Base-by-base conservation (phyloP, 1,139 yeast species). In the Arxiozyma heterogenica region DNA sequence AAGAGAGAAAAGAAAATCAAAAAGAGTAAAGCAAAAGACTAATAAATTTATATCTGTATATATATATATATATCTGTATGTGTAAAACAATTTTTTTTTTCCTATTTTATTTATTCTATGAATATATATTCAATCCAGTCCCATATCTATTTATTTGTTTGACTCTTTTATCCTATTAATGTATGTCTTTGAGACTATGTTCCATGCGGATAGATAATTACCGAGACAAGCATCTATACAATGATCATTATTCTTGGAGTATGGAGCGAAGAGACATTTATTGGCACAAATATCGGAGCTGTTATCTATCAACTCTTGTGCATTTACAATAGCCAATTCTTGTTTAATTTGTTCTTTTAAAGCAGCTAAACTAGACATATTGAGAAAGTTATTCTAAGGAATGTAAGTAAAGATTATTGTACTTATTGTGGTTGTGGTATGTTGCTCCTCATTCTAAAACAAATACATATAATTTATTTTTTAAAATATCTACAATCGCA, bases 121-220 rank as follows among this genome's bases (percentile, higher is more conserved):
- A 27, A 27, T 27, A 27, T 27, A 27, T 27, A 27, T 27, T 27
- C 30, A 5, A 27, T 27, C 30, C 8, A 27, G 30, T 27, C 8
- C 30, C 8, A 27, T 27, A 7, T 11, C 11, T 27, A 27, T 27
- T 8, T 27, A 34, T 27, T n/a, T 27, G 21, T 61, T 60, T 21
- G 70, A 64, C 18, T 78, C 74, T 58, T 85, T 93, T 62, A 89
- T 85, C 70, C 96, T 79, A 27, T 81, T 69, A 53, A 88, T 81
- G 69, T 89, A 89, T 17, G 88, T 75, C 69, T 82, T 83, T 38
- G 95, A 86, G 53, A 90, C 76, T 53, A 84, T 77, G 66, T 89
- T 89, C 96, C 96, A 90, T 44, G 95, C 83, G 70, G 86, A 80
- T 94, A 90, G 85, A 72, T 88, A 90, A 73, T 89, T 90, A 60